Evolutionary conservation across 306 rosid genomes (phyloP), one percentile per base, ranked within the genome.

Genomic region (Gynostemma pentaphyllum): DNA sequence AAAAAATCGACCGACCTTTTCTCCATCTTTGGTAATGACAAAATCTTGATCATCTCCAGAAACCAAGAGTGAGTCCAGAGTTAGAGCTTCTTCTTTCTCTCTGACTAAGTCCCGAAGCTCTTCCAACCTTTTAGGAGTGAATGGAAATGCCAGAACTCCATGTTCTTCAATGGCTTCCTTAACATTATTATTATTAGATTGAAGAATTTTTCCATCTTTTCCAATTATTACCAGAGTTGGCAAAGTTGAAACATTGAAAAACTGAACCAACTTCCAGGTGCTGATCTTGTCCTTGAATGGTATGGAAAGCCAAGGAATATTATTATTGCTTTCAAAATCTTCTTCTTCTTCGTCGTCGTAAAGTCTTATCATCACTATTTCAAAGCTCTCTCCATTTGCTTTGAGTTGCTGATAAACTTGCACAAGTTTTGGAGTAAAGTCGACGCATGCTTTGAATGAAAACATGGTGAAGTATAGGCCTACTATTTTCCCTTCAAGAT

Each of bases 401-500:
- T 70, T 76, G 24, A 80, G 67, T 23, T 32, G 49, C 61, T 73
- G 46, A 55, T 76, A 71, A 49, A 73, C 39, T 18, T 70, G 72
- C 47, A 67, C 24, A 40, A 80, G 85, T 36, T 21, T 41, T 18
- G 65, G 36, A 40, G 76, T 73, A 59, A 80, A 80, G 18, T 80
- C 79, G 45, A n/a, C 8, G 63, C 79, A 80, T 8, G 32, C 15
- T 28, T 16, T 36, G 24, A 45, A 19, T 21, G 40, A 5, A 47
- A 23, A 30, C 16, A 57, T 16, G 7, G 81, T 26, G 70, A 80
- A 80, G 21, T 70, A 80, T 53, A 80, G 66, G 40, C 81, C 81
- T 55, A 80, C 79, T 16, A 55, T 57, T 63, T 76, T 76, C 40
- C 85, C 79, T 62, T 80, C 81, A 51, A 80, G 85, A 69, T 76